These are phyloP conservation scores for Saksenaea vasiformis DNA, from an alignment of 371 early-diverging fungal species.

Conservation along the genomic window DNA sequence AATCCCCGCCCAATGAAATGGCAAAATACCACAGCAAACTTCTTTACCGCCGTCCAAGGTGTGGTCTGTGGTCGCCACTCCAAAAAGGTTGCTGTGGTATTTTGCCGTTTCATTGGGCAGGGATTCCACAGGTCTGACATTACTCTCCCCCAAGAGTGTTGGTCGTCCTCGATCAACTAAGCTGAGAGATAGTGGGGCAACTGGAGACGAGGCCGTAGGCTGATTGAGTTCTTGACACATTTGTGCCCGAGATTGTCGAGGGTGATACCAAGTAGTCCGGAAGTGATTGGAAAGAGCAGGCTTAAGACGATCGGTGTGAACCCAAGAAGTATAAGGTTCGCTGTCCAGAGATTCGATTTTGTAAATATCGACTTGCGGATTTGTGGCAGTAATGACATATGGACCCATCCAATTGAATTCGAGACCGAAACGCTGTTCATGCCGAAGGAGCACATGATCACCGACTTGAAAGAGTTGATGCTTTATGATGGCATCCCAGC, in stretches of 20 bases:
- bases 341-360: not conserved
- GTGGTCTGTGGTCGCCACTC: too few relatives aligned
- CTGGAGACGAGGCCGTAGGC: too few relatives aligned
- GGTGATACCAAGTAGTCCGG: too few relatives aligned
- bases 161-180: slow-evolving; percentile 9
- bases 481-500: not conserved
- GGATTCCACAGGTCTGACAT: too few relatives aligned
- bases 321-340: slow-evolving; percentile 14
- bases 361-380: slow-evolving; percentile 10
- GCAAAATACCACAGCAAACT: too few relatives aligned
- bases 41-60: too few relatives aligned
- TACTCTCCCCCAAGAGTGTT: not conserved
- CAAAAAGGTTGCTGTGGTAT: too few relatives aligned
- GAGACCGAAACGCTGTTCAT: slow-evolving; percentile 9
- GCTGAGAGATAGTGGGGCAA: not conserved
- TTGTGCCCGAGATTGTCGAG: too few relatives aligned
- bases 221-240: slow-evolving; percentile 3
- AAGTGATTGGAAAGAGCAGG: too few relatives aligned
- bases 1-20: too few relatives aligned
- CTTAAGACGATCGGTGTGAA: slow-evolving; percentile 5
- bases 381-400: not conserved
- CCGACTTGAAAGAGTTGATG: slow-evolving; percentile 8
- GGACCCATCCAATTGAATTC: slow-evolving; percentile 17
- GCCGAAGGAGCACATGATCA: slow-evolving; percentile 13
- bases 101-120: too few relatives aligned